These are phyloP conservation scores for Caloboletus inedulis DNA, from an alignment of 1,284 basidiomycete genomes.

Conservation along the genomic window DNA sequence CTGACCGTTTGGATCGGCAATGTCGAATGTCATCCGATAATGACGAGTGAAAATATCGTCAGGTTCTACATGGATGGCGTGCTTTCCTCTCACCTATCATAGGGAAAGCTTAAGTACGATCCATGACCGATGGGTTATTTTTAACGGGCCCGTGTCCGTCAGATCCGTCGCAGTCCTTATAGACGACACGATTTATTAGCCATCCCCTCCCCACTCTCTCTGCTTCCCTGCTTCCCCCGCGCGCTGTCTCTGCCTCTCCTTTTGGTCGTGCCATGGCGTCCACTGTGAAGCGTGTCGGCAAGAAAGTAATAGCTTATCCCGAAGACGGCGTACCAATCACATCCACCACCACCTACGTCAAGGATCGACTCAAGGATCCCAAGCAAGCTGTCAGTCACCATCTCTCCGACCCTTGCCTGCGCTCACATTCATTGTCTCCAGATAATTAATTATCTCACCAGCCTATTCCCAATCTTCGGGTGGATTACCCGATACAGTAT, in stretches of 20 bases:
- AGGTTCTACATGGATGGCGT: slow-evolving; percentile 23
- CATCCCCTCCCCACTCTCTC: background rate
- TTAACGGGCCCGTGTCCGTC: background rate
- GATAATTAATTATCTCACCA: slow-evolving; percentile 58
- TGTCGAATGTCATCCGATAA: background rate
- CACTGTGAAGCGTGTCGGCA: slow-evolving; percentile 49
- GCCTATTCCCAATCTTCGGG: slow-evolving; percentile 78
- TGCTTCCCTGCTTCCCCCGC: background rate
- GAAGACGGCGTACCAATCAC: slow-evolving; percentile 58
- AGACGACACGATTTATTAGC: background rate
- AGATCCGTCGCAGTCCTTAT: background rate
- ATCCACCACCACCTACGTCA: slow-evolving; percentile 53
- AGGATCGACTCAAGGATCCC: slow-evolving; percentile 42
- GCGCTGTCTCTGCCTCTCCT: background rate
- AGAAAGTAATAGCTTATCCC: slow-evolving; percentile 58
- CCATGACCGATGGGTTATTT: background rate
- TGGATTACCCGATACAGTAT: slow-evolving; percentile 86
- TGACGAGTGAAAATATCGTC: slow-evolving; percentile 5
- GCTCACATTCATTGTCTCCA: slow-evolving; percentile 30
- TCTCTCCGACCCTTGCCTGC: background rate
- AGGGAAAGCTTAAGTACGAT: background rate
- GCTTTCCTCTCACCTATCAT: slow-evolving; percentile 31
- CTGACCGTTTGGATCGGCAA: background rate
- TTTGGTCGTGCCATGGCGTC: slow-evolving; percentile 36
- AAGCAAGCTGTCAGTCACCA: slow-evolving; percentile 43